A percentile compares a stretch with the other conserved stretches of the same genome.
Conservation (phyloP, 169 alveolate genomes). For the Plasmodium malariae region DNA sequence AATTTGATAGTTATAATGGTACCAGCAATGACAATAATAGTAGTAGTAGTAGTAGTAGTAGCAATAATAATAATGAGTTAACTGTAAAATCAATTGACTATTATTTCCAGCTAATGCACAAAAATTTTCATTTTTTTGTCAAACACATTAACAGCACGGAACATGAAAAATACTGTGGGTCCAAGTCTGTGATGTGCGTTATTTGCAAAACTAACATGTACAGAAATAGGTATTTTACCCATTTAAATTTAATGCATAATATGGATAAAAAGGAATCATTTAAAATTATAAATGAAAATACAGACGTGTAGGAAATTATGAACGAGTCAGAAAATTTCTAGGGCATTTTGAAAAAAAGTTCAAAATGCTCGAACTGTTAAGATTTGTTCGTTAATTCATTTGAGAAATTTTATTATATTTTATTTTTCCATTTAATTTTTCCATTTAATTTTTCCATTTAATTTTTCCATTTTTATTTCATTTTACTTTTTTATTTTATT, state of each 20-base stretch:
- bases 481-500: no score
- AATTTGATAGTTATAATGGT: conserved; percentile 33
- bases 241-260: conserved; percentile 33
- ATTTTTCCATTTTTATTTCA: no score
- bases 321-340: neutral
- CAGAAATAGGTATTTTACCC: conserved; percentile 31
- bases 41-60: neutral
- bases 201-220: conserved; percentile 41
- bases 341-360: neutral
- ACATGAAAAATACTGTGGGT: conserved; percentile 71
- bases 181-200: conserved; percentile 34
- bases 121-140: conserved; percentile 26
- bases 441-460: no score
- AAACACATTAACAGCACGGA: conserved; percentile 51
- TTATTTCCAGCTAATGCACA: conserved; percentile 23
- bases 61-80: neutral
- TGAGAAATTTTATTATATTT: neutral
- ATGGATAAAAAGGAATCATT: conserved; percentile 41
- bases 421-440: neutral
- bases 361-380: neutral
- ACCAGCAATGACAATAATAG: neutral
- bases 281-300: conserved; percentile 28
- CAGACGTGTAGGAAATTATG: neutral
- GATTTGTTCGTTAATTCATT: neutral
- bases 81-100: conserved; percentile 19